These are phyloP conservation scores for Luffa acutangula DNA, from an alignment of 306 rosid genomes.

Conservation along the genomic window DNA sequence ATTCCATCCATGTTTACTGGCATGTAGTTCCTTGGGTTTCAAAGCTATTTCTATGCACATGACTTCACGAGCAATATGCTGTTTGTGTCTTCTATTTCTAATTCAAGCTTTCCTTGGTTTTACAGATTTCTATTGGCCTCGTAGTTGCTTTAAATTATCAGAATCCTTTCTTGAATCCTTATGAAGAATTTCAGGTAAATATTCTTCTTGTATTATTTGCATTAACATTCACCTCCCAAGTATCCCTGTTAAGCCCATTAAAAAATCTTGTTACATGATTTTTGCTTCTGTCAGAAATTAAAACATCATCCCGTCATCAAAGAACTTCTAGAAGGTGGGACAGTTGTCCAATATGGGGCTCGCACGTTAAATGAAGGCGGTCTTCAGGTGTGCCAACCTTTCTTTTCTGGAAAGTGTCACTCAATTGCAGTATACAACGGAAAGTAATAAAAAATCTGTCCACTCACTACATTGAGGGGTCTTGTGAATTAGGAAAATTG, in stretches of 20 bases:
- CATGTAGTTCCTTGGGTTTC: not conserved
- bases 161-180: constrained; percentile 74
- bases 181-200: constrained; percentile 91
- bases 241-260: not conserved
- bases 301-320: constrained; percentile 86
- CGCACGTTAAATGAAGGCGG: constrained; percentile 97
- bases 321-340: constrained; percentile 71
- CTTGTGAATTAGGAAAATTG: not conserved
- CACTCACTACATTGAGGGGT: not conserved
- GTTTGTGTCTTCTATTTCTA: not conserved
- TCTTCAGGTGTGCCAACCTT: constrained; percentile 55
- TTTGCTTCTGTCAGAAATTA: constrained; percentile 41
- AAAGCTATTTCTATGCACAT: not conserved
- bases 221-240: not conserved
- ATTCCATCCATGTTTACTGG: not conserved
- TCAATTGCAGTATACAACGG: not conserved
- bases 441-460: too few species aligned
- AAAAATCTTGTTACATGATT: not conserved
- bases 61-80: not conserved
- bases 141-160: constrained; percentile 87
- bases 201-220: not conserved
- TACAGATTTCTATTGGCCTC: constrained; percentile 77
- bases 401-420: not conserved
- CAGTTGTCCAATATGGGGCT: constrained; percentile 88
- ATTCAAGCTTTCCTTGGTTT: constrained; percentile 2